Percentiles rank a stretch among this genome's conserved stretches.
These are phyloP conservation scores for Eremomyces bilateralis DNA, from an alignment of 495 filamentous ascomycete species.

Conservation along the genomic window DNA sequence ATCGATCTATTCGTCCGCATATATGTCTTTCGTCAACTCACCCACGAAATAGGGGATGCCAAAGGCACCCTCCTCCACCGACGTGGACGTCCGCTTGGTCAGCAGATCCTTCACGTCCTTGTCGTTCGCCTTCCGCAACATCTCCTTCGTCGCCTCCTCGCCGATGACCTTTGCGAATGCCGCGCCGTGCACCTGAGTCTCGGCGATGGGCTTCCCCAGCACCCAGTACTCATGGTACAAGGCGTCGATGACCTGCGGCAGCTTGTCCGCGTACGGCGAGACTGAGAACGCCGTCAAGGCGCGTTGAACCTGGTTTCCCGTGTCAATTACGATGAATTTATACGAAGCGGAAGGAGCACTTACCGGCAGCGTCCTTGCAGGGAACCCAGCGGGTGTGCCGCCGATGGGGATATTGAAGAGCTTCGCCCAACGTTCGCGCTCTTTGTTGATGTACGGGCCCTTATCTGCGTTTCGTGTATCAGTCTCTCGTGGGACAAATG, in stretches of 20 bases:
- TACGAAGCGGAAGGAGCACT: constrained; percentile 22
- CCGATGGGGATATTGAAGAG: constrained; percentile 39
- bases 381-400: constrained; percentile 30
- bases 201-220: constrained; percentile 24
- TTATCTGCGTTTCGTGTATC: constrained; percentile 30
- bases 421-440: constrained; percentile 38
- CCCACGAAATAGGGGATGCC: constrained; percentile 52
- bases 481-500: neutral
- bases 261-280: constrained; percentile 21
- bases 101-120: constrained; percentile 33
- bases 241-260: constrained; percentile 24
- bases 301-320: constrained; percentile 14
- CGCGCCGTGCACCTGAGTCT: constrained; percentile 25
- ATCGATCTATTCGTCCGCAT: neutral
- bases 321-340: constrained; percentile 8
- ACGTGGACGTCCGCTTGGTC: constrained; percentile 30
- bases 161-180: constrained; percentile 31
- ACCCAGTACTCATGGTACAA: constrained; percentile 40
- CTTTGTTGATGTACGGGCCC: constrained; percentile 34
- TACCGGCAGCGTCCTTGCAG: constrained; percentile 29
- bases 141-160: constrained; percentile 20
- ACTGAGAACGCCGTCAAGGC: constrained; percentile 12
- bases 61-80: constrained; percentile 41
- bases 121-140: constrained; percentile 20
- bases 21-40: no score